Conservation (phyloP, 345 rosid genomes). For the Ricinus communis region DNA sequence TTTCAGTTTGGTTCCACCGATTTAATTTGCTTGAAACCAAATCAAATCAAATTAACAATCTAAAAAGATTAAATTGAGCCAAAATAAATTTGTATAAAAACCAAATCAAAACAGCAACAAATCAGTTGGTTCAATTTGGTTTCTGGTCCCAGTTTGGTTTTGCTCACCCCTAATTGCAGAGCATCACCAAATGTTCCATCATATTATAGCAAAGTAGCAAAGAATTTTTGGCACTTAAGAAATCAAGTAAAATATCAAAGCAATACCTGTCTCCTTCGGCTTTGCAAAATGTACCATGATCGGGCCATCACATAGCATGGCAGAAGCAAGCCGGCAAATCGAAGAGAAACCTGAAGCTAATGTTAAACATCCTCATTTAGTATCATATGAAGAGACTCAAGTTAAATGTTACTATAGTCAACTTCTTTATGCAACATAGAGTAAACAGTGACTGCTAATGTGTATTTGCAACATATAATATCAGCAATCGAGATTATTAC, state of each 20-base stretch:
- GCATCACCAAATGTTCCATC: no score
- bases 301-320: constrained; percentile 62
- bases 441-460: background rate
- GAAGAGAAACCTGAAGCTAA: constrained; percentile 63
- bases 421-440: background rate
- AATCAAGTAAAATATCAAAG: background rate
- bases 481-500: constrained; percentile 28
- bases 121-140: no score
- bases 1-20: no score
- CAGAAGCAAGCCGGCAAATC: constrained; percentile 56
- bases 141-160: no score
- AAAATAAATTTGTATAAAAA: no score
- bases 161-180: no score
- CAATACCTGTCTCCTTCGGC: constrained; percentile 48
- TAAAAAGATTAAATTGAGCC: no score
- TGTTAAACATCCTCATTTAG: constrained; percentile 6
- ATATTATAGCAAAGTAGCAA: background rate
- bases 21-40: no score
- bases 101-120: no score
- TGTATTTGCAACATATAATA: background rate
- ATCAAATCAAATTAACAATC: no score
- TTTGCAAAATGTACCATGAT: constrained; percentile 51
- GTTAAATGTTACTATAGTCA: background rate
- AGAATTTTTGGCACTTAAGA: background rate
- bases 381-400: background rate